Percentiles rank a stretch among this genome's conserved stretches.
These are phyloP conservation scores for Moesziomyces sp. DNA, from an alignment of 1,284 basidiomycete genomes.

Conservation along the genomic window DNA sequence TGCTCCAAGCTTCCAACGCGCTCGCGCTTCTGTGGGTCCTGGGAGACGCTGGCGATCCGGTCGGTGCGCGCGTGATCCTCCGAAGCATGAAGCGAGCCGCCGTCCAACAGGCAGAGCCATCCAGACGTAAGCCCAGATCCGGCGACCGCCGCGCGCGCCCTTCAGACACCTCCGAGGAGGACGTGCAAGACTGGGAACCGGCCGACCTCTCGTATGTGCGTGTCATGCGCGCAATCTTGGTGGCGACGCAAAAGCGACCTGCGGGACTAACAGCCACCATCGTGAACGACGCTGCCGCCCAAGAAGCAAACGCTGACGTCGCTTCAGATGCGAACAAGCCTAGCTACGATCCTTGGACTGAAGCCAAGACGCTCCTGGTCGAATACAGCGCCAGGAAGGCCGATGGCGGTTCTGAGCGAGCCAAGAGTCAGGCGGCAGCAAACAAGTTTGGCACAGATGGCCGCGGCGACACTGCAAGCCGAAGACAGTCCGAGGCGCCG, in stretches of 20 bases:
- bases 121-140: neutral
- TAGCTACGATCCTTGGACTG: conserved; percentile 27
- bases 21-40: conserved; percentile 17
- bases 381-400: conserved; percentile 15
- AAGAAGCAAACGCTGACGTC: neutral
- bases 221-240: conserved; percentile 23
- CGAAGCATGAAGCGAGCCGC: conserved; percentile 30
- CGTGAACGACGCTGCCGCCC: neutral
- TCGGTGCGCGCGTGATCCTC: conserved; percentile 22
- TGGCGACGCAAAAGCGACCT: conserved; percentile 3
- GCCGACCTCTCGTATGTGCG: conserved; percentile 18
- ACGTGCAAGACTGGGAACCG: conserved; percentile 15
- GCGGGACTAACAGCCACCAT: conserved; percentile 22
- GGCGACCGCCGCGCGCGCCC: conserved; percentile 10
- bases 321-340: neutral
- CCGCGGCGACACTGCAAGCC: neutral
- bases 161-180: neutral
- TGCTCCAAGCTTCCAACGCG: conserved; percentile 5
- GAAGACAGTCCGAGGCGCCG: neutral
- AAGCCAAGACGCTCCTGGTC: conserved; percentile 18
- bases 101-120: neutral
- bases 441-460: neutral
- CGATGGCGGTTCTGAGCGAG: neutral
- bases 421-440: neutral
- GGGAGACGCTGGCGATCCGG: conserved; percentile 18